Percentiles rank a stretch among this genome's conserved stretches.
Evolutionary conservation across 139 green algal genomes (phyloP).

Genomic region (Picochlorum sp.): DNA sequence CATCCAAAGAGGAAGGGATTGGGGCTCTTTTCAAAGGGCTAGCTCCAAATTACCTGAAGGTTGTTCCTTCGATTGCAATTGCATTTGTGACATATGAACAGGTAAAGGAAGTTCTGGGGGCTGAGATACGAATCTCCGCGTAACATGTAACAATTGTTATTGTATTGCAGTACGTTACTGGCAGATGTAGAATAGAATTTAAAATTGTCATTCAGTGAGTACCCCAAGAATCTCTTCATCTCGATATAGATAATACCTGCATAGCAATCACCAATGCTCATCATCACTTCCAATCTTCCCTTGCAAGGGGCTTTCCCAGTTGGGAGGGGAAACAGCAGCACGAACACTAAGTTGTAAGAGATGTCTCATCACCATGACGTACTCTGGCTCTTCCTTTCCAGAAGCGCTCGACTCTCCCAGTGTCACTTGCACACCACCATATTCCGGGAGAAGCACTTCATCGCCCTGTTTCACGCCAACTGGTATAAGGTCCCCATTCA

Average conservation of each 20-base stretch:
- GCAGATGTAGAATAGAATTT: neutral
- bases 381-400: neutral
- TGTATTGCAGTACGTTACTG: neutral
- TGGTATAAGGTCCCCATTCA: constrained; percentile 40
- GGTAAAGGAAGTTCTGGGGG: constrained; percentile 75
- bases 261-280: neutral
- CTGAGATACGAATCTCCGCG: constrained; percentile 68
- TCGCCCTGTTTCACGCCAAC: constrained; percentile 81
- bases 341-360: too few species aligned
- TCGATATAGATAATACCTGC: constrained; percentile 20
- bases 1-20: constrained; percentile 80
- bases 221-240: constrained; percentile 36
- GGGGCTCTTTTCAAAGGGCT: constrained; percentile 65
- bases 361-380: too few species aligned
- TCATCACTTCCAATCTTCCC: neutral
- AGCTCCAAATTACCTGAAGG: constrained; percentile 95
- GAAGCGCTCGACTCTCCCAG: constrained; percentile 41
- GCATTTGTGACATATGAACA: constrained; percentile 95
- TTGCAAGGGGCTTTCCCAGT: too few species aligned
- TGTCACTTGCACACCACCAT: constrained; percentile 84
- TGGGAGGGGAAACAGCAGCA: too few species aligned
- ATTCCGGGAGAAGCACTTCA: constrained; percentile 94
- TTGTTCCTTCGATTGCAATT: constrained; percentile 95
- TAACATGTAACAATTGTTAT: constrained; percentile 9
- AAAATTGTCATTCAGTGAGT: constrained; percentile 8